These are phyloP conservation scores for Trametes hirsuta DNA, from an alignment of 1,284 basidiomycete species.

Conservation along the genomic window DNA sequence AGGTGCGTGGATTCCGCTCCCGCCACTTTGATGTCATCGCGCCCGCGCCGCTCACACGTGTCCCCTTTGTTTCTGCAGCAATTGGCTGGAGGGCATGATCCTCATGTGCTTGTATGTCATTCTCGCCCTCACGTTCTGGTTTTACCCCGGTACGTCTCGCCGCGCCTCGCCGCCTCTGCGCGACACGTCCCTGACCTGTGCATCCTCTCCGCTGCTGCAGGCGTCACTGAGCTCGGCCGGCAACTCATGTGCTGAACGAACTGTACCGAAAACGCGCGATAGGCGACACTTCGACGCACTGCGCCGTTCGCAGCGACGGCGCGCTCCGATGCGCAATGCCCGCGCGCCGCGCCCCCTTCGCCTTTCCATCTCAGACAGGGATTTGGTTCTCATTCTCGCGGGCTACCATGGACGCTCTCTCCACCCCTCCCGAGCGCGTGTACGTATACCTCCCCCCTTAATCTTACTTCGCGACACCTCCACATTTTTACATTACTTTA, in stretches of 20 bases:
- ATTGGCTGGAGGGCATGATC: conserved; percentile 44
- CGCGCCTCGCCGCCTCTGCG: not conserved
- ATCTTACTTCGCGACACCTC: too few species aligned
- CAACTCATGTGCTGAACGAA: conserved; percentile 3
- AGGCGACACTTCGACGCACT: not conserved
- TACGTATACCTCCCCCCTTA: too few species aligned
- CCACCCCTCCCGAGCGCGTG: too few species aligned
- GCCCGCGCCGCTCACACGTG: conserved; percentile 14
- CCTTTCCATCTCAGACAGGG: not conserved
- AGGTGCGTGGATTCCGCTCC: conserved; percentile 19
- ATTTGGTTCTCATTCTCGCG: too few species aligned
- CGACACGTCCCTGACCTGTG: not conserved
- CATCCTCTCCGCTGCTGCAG: not conserved
- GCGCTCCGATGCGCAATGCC: not conserved
- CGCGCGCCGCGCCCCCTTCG: not conserved
- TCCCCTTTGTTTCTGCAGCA: conserved; percentile 15
- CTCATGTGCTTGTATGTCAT: conserved; percentile 65
- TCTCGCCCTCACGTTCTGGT: conserved; percentile 67
- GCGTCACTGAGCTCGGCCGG: conserved; percentile 4
- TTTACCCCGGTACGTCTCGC: conserved; percentile 51
- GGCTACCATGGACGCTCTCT: too few species aligned
- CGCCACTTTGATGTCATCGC: not conserved
- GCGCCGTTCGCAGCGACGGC: not conserved
- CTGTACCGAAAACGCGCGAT: not conserved
- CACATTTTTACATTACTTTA: too few species aligned